Conservation (phyloP, 2,329 filamentous ascomycete genomes). For the Rachicladosporium sp. region DNA sequence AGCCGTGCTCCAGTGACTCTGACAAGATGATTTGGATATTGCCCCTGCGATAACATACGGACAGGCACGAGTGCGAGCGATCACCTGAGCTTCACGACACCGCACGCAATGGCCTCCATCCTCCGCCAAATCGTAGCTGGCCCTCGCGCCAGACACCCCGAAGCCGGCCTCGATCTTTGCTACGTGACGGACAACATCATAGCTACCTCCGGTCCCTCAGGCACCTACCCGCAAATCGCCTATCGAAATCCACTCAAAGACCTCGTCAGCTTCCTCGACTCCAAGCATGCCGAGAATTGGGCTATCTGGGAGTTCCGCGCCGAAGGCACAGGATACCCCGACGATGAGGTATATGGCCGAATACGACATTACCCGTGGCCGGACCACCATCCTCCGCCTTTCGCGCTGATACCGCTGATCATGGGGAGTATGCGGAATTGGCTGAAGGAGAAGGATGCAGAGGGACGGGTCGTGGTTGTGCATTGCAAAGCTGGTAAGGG, state of each 20-base stretch:
- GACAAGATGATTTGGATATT: no score
- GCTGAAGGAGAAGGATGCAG: slow-evolving; percentile 45
- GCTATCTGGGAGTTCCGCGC: slow-evolving; percentile 96
- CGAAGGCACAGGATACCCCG: slow-evolving; percentile 90
- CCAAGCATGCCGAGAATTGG: slow-evolving; percentile 74
- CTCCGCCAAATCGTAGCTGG: slow-evolving; percentile 86
- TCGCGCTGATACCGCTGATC: slow-evolving; percentile 74
- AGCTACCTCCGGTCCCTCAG: slow-evolving; percentile 74
- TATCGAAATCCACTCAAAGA: slow-evolving; percentile 88
- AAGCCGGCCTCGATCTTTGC: slow-evolving; percentile 84
- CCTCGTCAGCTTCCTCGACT: slow-evolving; percentile 77
- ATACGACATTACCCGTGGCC: slow-evolving; percentile 92
- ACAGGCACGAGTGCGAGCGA: no score
- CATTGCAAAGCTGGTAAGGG: slow-evolving; percentile 98
- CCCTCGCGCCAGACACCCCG: slow-evolving; percentile 69
- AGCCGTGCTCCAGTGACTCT: no score
- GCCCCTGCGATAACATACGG: no score
- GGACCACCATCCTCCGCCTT: slow-evolving; percentile 93
- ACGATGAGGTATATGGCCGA: slow-evolving; percentile 72
- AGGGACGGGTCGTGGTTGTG: slow-evolving; percentile 65
- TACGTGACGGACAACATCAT: slow-evolving; percentile 79
- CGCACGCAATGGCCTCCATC: slow-evolving; percentile 47
- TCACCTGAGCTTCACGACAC: no score
- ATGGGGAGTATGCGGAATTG: slow-evolving; percentile 89
- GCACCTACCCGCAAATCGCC: slow-evolving; percentile 77